Conservation (phyloP, 2,329 filamentous ascomycete species). For the Aureobasidium sp. region DNA sequence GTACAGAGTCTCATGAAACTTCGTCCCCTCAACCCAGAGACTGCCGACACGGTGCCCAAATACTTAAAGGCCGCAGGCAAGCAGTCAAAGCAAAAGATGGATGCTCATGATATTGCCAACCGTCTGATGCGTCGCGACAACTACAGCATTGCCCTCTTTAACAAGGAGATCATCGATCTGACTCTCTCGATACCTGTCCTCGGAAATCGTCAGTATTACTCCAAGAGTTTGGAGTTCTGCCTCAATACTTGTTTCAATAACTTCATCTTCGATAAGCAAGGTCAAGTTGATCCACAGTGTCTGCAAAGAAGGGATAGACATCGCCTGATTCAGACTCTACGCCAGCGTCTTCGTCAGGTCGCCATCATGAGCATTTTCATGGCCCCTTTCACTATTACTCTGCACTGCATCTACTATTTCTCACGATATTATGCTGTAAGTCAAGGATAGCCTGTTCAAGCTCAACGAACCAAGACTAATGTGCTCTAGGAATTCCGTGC, state of each 20-base stretch:
- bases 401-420: conserved; percentile 82
- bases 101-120: conserved; percentile 96
- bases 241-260: conserved; percentile 85
- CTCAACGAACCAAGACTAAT: background rate
- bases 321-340: conserved; percentile 69
- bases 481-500: conserved; percentile 76
- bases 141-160: conserved; percentile 92
- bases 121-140: conserved; percentile 94
- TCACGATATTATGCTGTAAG: conserved; percentile 87
- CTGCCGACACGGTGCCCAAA: conserved; percentile 30
- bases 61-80: conserved; percentile 16
- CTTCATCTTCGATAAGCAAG: conserved; percentile 84
- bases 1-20: conserved; percentile 79
- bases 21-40: conserved; percentile 79
- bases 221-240: conserved; percentile 85
- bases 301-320: conserved; percentile 75
- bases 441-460: conserved; percentile 10
- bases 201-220: conserved; percentile 73
- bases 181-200: conserved; percentile 81
- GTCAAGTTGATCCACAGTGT: conserved; percentile 80
- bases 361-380: conserved; percentile 81
- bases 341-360: conserved; percentile 70
- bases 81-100: conserved; percentile 87
- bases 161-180: conserved; percentile 89
- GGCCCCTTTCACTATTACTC: conserved; percentile 80